Evolutionary conservation across 768 basidiomycete genomes (phyloP).

Genomic region (Rhodosporidiobolus odoratus): DNA sequence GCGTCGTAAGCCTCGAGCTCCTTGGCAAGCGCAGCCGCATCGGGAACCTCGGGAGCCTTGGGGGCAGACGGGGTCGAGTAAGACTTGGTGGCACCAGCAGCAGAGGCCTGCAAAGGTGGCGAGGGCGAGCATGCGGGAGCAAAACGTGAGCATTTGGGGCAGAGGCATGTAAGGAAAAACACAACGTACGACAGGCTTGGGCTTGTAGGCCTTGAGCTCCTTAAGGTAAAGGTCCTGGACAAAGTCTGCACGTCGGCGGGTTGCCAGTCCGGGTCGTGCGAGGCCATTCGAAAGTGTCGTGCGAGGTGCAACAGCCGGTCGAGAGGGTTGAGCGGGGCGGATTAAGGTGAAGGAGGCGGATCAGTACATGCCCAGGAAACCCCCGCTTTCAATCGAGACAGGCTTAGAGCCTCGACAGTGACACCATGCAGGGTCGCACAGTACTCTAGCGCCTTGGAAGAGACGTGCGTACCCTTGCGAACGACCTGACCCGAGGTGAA

Average conservation of each 20-base stretch:
- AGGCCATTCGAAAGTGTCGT: too few species aligned
- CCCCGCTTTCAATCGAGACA: too few species aligned
- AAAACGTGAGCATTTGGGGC: neutral
- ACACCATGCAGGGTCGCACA: too few species aligned
- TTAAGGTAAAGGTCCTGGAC: constrained; percentile 86
- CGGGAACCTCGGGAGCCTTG: constrained; percentile 65
- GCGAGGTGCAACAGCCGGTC: too few species aligned
- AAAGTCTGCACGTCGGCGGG: too few species aligned
- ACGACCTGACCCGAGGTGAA: constrained; percentile 45
- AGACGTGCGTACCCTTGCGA: constrained; percentile 45
- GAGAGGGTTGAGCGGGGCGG: neutral
- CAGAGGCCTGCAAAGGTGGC: constrained; percentile 76
- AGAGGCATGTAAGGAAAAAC: constrained; percentile 2
- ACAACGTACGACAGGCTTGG: constrained; percentile 61
- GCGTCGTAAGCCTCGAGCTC: constrained; percentile 80
- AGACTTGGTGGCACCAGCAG: constrained; percentile 75
- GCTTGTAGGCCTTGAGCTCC: constrained; percentile 85
- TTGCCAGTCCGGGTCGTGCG: too few species aligned
- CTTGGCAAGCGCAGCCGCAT: constrained; percentile 65
- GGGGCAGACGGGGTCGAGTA: constrained; percentile 72
- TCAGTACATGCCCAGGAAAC: too few species aligned
- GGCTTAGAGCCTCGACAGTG: too few species aligned
- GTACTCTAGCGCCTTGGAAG: neutral
- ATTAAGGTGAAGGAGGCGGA: neutral
- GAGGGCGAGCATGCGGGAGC: neutral